A percentile compares a stretch with the other conserved stretches of the same genome.
phyloP scores from a whole-genome alignment of 257 asterid species.

The Schizonepeta tenuifolia region DNA sequence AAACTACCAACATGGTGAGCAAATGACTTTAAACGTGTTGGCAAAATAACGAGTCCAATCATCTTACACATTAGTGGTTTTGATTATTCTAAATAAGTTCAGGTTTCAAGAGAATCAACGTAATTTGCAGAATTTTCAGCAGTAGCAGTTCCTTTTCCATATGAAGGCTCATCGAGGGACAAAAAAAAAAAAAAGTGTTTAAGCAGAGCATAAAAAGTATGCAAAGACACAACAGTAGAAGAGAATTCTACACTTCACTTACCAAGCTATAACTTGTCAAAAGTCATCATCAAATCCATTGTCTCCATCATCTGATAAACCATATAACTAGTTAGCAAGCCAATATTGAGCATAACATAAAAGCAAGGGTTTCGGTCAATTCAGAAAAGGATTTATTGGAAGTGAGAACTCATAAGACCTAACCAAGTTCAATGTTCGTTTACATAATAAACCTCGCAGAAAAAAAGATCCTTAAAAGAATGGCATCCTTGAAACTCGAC shows the following conservation, averaged over 20 bases:
- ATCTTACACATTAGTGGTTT: not conserved
- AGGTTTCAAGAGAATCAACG: not conserved
- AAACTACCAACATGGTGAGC: not conserved
- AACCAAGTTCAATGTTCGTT: constrained; percentile 1
- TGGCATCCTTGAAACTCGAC: not conserved
- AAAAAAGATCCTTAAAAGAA: constrained; percentile 7
- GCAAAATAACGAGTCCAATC: not conserved
- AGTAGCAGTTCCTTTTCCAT: not conserved
- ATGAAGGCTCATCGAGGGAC: constrained; percentile 2
- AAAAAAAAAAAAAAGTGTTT: not conserved
- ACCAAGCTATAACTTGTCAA: constrained; percentile 77
- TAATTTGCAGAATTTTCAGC: not conserved
- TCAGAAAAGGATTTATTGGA: not conserved
- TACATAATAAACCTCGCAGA: not conserved
- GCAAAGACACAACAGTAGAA: not conserved
- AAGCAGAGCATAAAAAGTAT: not conserved
- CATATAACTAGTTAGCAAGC: constrained; percentile 20
- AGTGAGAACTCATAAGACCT: not conserved
- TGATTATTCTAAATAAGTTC: not conserved
- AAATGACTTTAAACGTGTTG: not conserved
- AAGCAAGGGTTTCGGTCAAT: constrained; percentile 20
- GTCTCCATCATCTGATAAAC: constrained; percentile 66
- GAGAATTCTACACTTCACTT: constrained; percentile 32
- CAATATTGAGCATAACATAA: constrained; percentile 4
- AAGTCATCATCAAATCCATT: constrained; percentile 81